Evolutionary conservation across 805 yeast species (phyloP).

Genomic region (Yarrowia keelungensis): DNA sequence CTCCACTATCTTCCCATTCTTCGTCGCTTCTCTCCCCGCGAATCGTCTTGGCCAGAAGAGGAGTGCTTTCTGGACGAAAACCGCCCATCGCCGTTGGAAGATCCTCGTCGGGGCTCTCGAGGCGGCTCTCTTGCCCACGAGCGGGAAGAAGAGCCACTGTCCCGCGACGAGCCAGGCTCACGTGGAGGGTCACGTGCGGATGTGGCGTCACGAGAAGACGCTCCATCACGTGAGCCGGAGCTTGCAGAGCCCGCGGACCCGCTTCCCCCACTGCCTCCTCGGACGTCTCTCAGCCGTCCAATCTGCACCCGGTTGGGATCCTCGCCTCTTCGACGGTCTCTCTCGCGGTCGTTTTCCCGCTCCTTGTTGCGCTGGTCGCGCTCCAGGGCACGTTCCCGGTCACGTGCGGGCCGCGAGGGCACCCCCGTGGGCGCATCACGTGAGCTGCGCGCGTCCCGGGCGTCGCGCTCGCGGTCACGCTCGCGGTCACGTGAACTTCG

Average conservation of each 20-base stretch:
- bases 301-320: conserved; percentile 34
- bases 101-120: conserved; percentile 11
- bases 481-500: conserved; percentile 36
- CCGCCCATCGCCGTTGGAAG: conserved; percentile 7
- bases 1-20: conserved; percentile 13
- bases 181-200: neutral
- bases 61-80: conserved; percentile 28
- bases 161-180: neutral
- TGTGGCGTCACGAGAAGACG: neutral
- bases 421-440: neutral
- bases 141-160: neutral
- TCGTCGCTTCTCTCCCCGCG: conserved; percentile 22
- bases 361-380: conserved; percentile 38
- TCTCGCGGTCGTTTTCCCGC: conserved; percentile 18
- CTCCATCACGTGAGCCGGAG: neutral
- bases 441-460: neutral
- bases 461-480: conserved; percentile 34
- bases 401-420: conserved; percentile 37
- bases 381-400: conserved; percentile 35
- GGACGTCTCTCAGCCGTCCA: neutral
- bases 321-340: conserved; percentile 5
- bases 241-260: neutral
- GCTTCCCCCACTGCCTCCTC: neutral
- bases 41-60: conserved; percentile 6
- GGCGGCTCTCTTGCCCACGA: conserved; percentile 19